Conservation (phyloP, 106 monocot species). For the Triglochin maritima region DNA sequence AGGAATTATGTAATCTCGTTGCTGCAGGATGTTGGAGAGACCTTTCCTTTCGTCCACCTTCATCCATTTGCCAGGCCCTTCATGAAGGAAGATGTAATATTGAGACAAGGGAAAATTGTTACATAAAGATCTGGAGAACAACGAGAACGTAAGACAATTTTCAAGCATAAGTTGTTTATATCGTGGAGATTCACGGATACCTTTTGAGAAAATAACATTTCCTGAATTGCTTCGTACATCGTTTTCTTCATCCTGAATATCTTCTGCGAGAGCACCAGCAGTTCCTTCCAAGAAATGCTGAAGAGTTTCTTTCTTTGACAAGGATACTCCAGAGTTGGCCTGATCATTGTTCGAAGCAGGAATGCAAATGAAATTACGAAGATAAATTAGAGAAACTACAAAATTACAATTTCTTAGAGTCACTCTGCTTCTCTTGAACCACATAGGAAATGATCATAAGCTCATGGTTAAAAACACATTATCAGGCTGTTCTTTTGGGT, state of each 20-base stretch:
- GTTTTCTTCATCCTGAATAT: slow-evolving; percentile 34
- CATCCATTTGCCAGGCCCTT: slow-evolving; percentile 49
- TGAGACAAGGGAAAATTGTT: neutral
- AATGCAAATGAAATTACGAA: neutral
- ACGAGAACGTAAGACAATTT: neutral
- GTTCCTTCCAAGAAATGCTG: slow-evolving; percentile 55
- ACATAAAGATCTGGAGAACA: neutral
- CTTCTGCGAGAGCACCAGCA: slow-evolving; percentile 36
- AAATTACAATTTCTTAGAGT: neutral
- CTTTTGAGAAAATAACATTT: neutral
- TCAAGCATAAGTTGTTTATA: neutral
- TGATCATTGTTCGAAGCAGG: slow-evolving; percentile 5
- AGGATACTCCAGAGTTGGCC: slow-evolving; percentile 36
- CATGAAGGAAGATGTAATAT: slow-evolving; percentile 9
- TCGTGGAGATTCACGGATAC: slow-evolving; percentile 5
- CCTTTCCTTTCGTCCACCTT: slow-evolving; percentile 74
- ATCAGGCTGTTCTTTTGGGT: too few species aligned
- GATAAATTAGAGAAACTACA: neutral
- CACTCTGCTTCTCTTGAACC: neutral
- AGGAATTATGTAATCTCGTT: slow-evolving; percentile 65
- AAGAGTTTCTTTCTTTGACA: slow-evolving; percentile 50
- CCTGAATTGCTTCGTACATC: slow-evolving; percentile 15
- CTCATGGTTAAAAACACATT: neutral
- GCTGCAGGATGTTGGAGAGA: slow-evolving; percentile 45
- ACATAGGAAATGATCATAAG: neutral